These are phyloP conservation scores for Tylopilus sp. DNA, from an alignment of 768 basidiomycete genomes.

Conservation along the genomic window DNA sequence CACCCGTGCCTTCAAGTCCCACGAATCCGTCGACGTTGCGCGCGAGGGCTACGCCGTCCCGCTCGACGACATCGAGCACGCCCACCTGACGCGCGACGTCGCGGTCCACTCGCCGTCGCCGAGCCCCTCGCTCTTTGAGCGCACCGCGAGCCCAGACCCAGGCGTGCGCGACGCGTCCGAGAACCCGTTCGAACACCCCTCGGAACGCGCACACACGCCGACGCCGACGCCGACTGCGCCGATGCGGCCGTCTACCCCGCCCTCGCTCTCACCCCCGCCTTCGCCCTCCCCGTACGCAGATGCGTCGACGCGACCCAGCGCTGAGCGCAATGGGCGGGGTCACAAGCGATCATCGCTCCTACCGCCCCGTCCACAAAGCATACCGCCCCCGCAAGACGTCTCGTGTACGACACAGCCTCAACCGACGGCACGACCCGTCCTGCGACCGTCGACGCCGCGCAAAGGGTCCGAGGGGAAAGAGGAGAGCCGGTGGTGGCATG, in stretches of 20 bases:
- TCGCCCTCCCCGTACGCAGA: slow-evolving; percentile 33
- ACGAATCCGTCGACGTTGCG: slow-evolving; percentile 46
- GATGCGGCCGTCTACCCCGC: no score
- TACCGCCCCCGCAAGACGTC: slow-evolving; percentile 46
- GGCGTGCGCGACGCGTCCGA: slow-evolving; percentile 7
- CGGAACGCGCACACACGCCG: slow-evolving; percentile 14
- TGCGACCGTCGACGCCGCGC: slow-evolving; percentile 27
- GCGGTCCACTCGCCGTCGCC: slow-evolving; percentile 29
- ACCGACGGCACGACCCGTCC: slow-evolving; percentile 31
- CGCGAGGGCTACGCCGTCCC: slow-evolving; percentile 39
- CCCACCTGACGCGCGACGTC: slow-evolving; percentile 35
- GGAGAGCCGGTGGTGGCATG: slow-evolving; percentile 74
- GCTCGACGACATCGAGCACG: slow-evolving; percentile 47
- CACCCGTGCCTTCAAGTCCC: slow-evolving; percentile 45
- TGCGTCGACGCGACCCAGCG: not conserved
- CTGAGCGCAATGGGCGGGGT: not conserved
- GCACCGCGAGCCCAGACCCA: slow-evolving; percentile 12
- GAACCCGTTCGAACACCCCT: slow-evolving; percentile 46
- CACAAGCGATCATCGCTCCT: slow-evolving; percentile 24
- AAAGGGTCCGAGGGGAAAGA: slow-evolving; percentile 27
- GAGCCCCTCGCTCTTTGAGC: slow-evolving; percentile 18
- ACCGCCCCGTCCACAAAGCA: slow-evolving; percentile 55
- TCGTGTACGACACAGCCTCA: slow-evolving; percentile 36
- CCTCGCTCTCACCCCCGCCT: slow-evolving; percentile 2
- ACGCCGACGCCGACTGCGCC: not conserved